Conservation (phyloP, 495 filamentous ascomycete genomes). For the Amorphotheca resinae region DNA sequence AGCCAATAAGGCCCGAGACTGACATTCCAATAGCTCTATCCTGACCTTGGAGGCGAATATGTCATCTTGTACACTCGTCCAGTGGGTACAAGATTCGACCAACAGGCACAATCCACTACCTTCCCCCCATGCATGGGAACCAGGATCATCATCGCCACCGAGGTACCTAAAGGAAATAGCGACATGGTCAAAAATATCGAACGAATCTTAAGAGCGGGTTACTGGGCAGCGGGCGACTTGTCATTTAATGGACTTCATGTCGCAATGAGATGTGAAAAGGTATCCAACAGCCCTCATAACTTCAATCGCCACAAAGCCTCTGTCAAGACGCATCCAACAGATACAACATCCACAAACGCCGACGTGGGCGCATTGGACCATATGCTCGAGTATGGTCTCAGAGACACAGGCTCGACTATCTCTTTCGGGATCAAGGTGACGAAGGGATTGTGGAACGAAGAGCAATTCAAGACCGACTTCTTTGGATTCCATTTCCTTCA, state of each 20-base stretch:
- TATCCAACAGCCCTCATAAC: neutral
- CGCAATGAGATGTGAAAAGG: neutral
- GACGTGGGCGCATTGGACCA: neutral
- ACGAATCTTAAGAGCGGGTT: neutral
- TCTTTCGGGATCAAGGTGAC: neutral
- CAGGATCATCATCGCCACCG: neutral
- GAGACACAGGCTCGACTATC: neutral
- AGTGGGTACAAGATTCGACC: neutral
- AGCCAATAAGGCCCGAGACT: neutral
- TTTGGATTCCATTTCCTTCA: conserved; percentile 2
- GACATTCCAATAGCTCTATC: neutral
- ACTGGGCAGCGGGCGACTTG: neutral
- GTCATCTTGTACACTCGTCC: neutral
- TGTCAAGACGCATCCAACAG: neutral
- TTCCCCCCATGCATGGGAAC: neutral
- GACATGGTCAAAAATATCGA: neutral
- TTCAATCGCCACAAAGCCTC: neutral
- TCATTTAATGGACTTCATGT: neutral
- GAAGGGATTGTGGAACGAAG: neutral
- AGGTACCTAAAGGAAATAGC: neutral
- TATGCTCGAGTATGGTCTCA: neutral
- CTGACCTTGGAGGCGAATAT: neutral
- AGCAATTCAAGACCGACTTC: neutral
- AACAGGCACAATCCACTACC: neutral
- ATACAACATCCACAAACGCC: no score